Evolutionary conservation across 257 asterid species (phyloP), one percentile per base, ranked within the genome.

Genomic region (Solanum peruvianum): DNA sequence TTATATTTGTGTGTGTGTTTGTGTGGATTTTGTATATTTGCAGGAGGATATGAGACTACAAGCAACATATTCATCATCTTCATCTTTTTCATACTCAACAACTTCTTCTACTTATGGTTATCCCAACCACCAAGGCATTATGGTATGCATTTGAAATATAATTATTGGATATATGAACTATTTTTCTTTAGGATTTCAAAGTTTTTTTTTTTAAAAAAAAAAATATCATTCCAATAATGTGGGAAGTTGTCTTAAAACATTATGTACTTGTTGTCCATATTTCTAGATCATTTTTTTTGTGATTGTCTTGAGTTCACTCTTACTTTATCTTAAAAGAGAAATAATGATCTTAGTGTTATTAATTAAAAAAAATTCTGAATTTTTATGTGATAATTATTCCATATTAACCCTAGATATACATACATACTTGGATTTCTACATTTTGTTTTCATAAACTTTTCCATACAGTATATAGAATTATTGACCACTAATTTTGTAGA

Each of bases 21-120:
- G 12, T 42, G 4, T 14, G 9, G 31, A 45, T 8, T 31, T 71
- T 86, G 27, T 29, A 3, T 86, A 72, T 72, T 27, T 70, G 71
- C 91, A 96, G 98, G 99, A 96, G 90, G 98, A 94, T 83, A 60
- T 89, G 67, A 90, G 98, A 89, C 78, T 89, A 66, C 96, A 91
- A 89, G 85, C 98, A 44, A 87, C 93, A 27, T 92, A 92, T 88
- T 89, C 96, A 1, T 86, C 97, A 5, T 88, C 96, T 27, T 88
- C 94, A 3, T 90, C 95, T 9, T 91, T 89, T 39, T 87, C 93
- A 1, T 89, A 92, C 85, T 86, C 95, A 16, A 84, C 95, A 27
- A 81, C 98, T 0, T 84, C 95, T 7, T 91, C 95, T 44, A 80
- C 95, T 67, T 90, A 94, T 78, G 91, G 92, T 82, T 91, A 88